These are phyloP conservation scores for Aspergillus coremiiformis DNA, from an alignment of 495 filamentous ascomycete species.

Conservation along the genomic window DNA sequence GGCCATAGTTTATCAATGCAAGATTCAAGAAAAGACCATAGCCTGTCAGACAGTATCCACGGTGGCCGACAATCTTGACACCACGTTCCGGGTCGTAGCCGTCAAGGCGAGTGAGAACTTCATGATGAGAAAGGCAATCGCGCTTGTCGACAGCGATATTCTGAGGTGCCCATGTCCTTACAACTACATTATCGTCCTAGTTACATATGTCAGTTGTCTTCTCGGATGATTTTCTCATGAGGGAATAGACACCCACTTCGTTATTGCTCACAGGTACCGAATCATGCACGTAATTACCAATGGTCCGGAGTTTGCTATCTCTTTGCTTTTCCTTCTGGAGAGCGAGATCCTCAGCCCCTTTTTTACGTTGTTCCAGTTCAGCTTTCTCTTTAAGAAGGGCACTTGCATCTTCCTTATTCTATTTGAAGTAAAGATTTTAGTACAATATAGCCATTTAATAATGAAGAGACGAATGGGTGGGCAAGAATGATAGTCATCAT, in stretches of 20 bases:
- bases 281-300: conserved; percentile 92
- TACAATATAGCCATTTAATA: background rate
- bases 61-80: conserved; percentile 89
- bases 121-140: conserved; percentile 81
- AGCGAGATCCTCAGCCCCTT: conserved; percentile 64
- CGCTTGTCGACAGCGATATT: conserved; percentile 61
- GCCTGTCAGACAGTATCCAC: conserved; percentile 83
- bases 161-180: conserved; percentile 72
- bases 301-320: conserved; percentile 67
- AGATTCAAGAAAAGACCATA: conserved; percentile 93
- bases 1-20: conserved; percentile 86
- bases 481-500: background rate
- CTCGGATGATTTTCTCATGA: background rate
- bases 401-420: conserved; percentile 80
- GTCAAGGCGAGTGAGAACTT: conserved; percentile 78
- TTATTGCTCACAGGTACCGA: conserved; percentile 85
- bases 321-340: conserved; percentile 65
- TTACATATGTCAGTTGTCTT: background rate
- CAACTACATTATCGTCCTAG: conserved; percentile 71
- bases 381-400: conserved; percentile 68
- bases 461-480: background rate
- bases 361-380: conserved; percentile 70
- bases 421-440: background rate
- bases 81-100: conserved; percentile 93
- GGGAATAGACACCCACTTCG: conserved; percentile 46